phyloP scores from a whole-genome alignment of 768 basidiomycete species.

The Russula emetica region DNA sequence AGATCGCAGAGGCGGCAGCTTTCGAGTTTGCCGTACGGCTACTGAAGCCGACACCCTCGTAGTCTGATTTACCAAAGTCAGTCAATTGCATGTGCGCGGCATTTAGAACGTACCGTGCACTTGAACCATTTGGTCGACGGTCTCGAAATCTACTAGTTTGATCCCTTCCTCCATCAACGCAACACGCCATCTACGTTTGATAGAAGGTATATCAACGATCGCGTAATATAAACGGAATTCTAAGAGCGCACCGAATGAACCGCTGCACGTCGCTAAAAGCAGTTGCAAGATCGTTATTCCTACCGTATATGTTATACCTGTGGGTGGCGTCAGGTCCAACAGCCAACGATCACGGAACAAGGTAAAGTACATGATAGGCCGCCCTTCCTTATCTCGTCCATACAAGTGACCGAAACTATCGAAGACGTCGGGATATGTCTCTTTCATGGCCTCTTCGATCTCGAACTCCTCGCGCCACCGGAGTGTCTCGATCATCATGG shows the following conservation, averaged over 20 bases:
- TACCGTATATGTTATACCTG: constrained; percentile 81
- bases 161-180: constrained; percentile 70
- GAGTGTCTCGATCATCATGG: constrained; percentile 66
- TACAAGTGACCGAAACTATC: constrained; percentile 58
- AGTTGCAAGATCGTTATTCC: constrained; percentile 55
- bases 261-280: constrained; percentile 74
- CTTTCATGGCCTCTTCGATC: constrained; percentile 54
- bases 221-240: not conserved
- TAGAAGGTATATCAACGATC: not conserved
- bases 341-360: not conserved
- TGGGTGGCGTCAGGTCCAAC: not conserved
- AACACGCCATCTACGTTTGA: constrained; percentile 62
- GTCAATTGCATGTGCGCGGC: not conserved
- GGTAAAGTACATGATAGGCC: constrained; percentile 60
- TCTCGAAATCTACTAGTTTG: constrained; percentile 61
- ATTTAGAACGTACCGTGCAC: constrained; percentile 22
- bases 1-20: constrained; percentile 68
- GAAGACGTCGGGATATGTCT: constrained; percentile 37
- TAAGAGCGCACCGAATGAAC: constrained; percentile 59
- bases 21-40: constrained; percentile 72
- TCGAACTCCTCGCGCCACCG: constrained; percentile 68
- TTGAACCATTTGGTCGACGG: constrained; percentile 39
- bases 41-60: constrained; percentile 63
- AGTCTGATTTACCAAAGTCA: constrained; percentile 45
- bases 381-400: constrained; percentile 66